Percentiles rank a stretch among this genome's conserved stretches.
Evolutionary conservation across 192 early-diverging fungal genomes (phyloP).

Genomic region (Allomyces macrogynus): DNA sequence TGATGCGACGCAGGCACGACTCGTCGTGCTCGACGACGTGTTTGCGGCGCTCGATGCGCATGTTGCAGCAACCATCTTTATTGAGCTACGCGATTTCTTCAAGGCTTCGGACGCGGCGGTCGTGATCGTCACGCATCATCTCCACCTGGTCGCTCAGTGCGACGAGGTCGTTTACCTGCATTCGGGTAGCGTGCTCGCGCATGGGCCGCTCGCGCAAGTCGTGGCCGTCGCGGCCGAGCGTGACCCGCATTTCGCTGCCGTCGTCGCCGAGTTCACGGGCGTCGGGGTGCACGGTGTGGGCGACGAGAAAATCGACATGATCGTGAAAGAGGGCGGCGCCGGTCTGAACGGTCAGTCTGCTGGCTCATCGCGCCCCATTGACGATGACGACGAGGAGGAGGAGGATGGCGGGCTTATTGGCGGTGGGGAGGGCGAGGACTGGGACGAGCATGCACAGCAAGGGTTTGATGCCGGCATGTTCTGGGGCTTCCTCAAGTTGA

Average conservation of each 20-base stretch:
- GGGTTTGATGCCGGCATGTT: no score
- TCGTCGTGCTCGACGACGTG: not conserved
- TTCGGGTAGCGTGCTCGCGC: not conserved
- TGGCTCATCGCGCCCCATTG: no score
- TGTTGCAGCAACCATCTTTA: not conserved
- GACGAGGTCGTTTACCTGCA: not conserved
- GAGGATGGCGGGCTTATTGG: no score
- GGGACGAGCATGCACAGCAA: no score
- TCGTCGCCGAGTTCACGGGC: not conserved
- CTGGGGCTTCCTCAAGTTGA: no score
- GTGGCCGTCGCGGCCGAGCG: not conserved
- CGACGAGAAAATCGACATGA: no score
- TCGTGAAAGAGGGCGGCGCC: no score
- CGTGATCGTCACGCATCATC: not conserved
- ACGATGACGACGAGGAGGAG: no score
- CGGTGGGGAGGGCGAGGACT: no score
- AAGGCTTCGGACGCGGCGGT: not conserved
- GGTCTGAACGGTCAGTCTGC: no score
- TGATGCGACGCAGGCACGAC: not conserved
- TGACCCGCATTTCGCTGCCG: not conserved
- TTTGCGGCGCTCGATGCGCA: not conserved
- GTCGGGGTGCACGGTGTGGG: no score
- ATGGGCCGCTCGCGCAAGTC: not conserved
- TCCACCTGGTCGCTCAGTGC: not conserved
- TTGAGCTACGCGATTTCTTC: not conserved